Percentiles rank a stretch among this genome's conserved stretches.
Evolutionary conservation across 495 filamentous ascomycete genomes (phyloP).

Genomic region (Hypomontagnella submonticulosa): DNA sequence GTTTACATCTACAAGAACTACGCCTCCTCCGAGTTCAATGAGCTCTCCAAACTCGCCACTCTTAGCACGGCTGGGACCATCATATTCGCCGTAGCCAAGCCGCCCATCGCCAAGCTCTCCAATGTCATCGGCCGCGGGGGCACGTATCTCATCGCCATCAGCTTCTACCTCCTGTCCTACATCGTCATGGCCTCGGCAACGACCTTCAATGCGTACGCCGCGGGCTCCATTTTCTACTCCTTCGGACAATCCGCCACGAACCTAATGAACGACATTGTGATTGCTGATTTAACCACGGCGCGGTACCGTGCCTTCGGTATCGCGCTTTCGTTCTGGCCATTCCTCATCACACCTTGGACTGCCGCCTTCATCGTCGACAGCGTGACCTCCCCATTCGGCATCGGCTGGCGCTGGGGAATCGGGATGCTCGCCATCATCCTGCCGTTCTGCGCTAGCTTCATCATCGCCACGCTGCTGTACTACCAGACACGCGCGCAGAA

Average conservation of each 20-base stretch:
- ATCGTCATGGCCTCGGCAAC: constrained; percentile 59
- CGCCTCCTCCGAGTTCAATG: constrained; percentile 56
- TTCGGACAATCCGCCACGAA: constrained; percentile 59
- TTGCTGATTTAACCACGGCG: constrained; percentile 60
- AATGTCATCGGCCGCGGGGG: constrained; percentile 60
- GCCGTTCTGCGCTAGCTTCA: constrained; percentile 59
- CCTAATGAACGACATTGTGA: constrained; percentile 60
- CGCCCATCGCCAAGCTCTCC: constrained; percentile 61
- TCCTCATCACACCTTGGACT: constrained; percentile 59
- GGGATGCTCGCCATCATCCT: constrained; percentile 63
- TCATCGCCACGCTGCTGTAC: constrained; percentile 58
- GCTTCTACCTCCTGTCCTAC: constrained; percentile 59
- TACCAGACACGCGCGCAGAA: constrained; percentile 54
- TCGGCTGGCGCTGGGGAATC: constrained; percentile 64
- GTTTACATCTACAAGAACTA: constrained; percentile 61
- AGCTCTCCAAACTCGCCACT: constrained; percentile 55
- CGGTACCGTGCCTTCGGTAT: constrained; percentile 60
- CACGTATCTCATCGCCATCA: constrained; percentile 57
- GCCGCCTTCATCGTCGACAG: constrained; percentile 59
- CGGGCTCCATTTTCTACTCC: constrained; percentile 58
- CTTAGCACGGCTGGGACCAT: constrained; percentile 58
- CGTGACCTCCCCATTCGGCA: constrained; percentile 51
- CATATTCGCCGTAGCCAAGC: constrained; percentile 59
- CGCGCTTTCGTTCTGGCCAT: constrained; percentile 58
- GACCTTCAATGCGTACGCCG: constrained; percentile 57